Base-by-base conservation (phyloP, 768 basidiomycete species). In the Hygrocybe coccinea region DNA sequence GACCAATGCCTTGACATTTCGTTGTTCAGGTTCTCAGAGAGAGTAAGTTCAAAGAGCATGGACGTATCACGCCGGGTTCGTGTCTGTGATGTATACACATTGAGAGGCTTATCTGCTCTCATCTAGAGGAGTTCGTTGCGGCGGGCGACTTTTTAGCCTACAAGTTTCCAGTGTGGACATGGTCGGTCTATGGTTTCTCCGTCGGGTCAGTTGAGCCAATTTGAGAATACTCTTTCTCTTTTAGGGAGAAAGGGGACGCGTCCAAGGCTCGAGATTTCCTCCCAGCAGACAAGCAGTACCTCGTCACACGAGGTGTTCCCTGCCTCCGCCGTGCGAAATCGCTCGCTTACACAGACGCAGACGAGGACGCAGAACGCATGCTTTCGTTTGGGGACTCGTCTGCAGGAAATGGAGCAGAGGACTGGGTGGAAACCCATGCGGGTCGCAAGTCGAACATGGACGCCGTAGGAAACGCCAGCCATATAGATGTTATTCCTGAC, bases 1-100 rank as follows among this genome's bases (percentile, higher is more conserved):
- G 39, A 21, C n/a, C n/a, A n/a, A n/a, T n/a, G n/a, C n/a, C 51
- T 66, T 71, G 58, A 69, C 59, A 64, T 61, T 68, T 68, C 56
- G 62, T 68, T 38, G 59, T 61, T 41, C 69, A 97, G 93, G 94
- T 99, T 21, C 82, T 98, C 61, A 91, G 87, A 67, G 95, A 98
- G 75, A 93, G 90, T 76, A 98, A 98, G 71, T 99, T 99, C 80
- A 97, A 95, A 71, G 97, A 99, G 71, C 91, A 95, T 65, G 97
- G 97, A 6, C 81, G 95, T 52, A 95, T 97, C 62, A 97, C 90
- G 15, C 94, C 93, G 58, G 93, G 91, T 93, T 54, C 58, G 81
- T 71, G 6, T 10, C 24, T n/a, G n/a, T 36, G 17, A 15, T n/a
- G 19, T 21, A 14, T 37, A 24, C 19, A 7, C 11, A 21, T 53